Conservation (phyloP, 345 rosid species). For the Noccaea caerulescens region DNA sequence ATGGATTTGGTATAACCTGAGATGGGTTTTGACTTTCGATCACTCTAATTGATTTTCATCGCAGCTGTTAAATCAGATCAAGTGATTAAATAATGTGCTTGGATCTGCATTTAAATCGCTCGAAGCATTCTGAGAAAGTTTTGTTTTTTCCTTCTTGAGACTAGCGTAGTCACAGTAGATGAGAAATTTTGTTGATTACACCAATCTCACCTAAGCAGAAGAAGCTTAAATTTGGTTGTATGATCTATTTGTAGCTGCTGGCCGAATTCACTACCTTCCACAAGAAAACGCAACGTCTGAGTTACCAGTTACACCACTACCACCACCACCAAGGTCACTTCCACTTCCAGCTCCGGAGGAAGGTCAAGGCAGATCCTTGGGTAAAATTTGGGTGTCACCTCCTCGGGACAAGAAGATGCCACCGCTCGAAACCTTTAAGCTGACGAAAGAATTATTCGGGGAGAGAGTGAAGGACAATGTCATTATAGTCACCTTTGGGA, state of each 20-base stretch:
- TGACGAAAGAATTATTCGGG: conserved; percentile 71
- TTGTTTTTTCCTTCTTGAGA: conserved; percentile 1
- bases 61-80: conserved; percentile 18
- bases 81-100: conserved; percentile 10
- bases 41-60: not conserved
- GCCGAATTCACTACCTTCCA: conserved; percentile 48
- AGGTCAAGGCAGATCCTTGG: conserved; percentile 40
- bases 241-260: conserved; percentile 47
- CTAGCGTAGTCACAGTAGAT: not conserved
- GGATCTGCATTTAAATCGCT: conserved; percentile 30
- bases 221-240: not conserved
- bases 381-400: conserved; percentile 80
- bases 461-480: conserved; percentile 75
- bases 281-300: conserved; percentile 38
- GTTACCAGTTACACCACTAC: conserved; percentile 35
- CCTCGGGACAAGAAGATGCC: conserved; percentile 73
- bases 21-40: conserved; percentile 26
- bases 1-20: conserved; percentile 20
- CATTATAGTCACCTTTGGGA: conserved; percentile 86
- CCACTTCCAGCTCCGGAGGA: conserved; percentile 30
- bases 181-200: conserved; percentile 14
- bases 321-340: conserved; percentile 27
- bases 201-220: conserved; percentile 12
- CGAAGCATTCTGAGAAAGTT: not conserved
- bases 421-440: conserved; percentile 64